These are phyloP conservation scores for Coemansia sp. DNA, from an alignment of 192 early-diverging fungal genomes.

Conservation along the genomic window DNA sequence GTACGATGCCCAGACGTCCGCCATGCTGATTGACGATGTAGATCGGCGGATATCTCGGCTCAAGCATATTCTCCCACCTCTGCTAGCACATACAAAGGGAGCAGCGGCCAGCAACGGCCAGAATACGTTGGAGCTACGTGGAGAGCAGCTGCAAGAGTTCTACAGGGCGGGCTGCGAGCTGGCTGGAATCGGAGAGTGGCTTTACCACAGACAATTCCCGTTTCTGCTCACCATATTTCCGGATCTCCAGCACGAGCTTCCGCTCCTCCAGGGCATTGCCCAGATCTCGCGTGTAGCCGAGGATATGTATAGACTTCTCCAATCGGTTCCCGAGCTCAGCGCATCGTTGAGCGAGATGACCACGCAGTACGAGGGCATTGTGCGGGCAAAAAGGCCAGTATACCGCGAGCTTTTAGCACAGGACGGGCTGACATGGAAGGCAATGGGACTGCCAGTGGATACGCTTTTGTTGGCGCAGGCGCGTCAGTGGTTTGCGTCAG, in stretches of 20 bases:
- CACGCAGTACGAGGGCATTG: slow-evolving; percentile 35
- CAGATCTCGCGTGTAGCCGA: slow-evolving; percentile 31
- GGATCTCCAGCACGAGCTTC: slow-evolving; percentile 18
- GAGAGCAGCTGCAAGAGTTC: slow-evolving; percentile 35
- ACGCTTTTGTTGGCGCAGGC: slow-evolving; percentile 23
- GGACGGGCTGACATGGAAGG: slow-evolving; percentile 42
- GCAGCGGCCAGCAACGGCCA: slow-evolving; percentile 2
- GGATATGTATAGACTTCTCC: slow-evolving; percentile 38
- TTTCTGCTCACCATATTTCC: slow-evolving; percentile 31
- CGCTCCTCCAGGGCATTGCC: slow-evolving; percentile 24
- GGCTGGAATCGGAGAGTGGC: slow-evolving; percentile 41
- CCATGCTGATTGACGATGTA: slow-evolving; percentile 7
- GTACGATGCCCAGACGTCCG: slow-evolving; percentile 16
- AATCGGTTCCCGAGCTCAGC: slow-evolving; percentile 22
- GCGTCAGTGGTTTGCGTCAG: slow-evolving; percentile 32
- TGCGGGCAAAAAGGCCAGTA: slow-evolving; percentile 18
- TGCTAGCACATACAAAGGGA: slow-evolving; percentile 14
- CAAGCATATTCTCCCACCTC: slow-evolving; percentile 19
- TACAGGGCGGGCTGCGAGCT: slow-evolving; percentile 29
- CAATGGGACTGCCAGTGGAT: slow-evolving; percentile 45
- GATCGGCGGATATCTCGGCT: slow-evolving; percentile 25
- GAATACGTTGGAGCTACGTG: not conserved
- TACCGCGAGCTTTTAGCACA: slow-evolving; percentile 38
- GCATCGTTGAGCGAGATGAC: slow-evolving; percentile 25
- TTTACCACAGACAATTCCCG: slow-evolving; percentile 26